Percentiles rank a stretch among this genome's conserved stretches.
phyloP scores from a whole-genome alignment of 805 yeast genomes.

The Sungouiella blattae region DNA sequence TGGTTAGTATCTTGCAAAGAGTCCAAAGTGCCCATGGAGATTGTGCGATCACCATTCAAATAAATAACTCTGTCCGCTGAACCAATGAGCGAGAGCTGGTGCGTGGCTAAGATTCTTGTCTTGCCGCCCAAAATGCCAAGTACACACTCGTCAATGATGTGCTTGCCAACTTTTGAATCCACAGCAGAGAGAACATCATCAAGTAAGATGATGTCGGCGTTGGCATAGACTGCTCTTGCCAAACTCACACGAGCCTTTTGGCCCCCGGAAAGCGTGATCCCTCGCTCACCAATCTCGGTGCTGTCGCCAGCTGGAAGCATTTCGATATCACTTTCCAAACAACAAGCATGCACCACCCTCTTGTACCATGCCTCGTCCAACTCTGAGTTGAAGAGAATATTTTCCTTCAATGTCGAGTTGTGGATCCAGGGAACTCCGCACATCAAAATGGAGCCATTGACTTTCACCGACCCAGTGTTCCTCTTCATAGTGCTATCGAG shows the following conservation, averaged over 20 bases:
- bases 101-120: slow-evolving; percentile 9
- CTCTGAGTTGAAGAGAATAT: slow-evolving; percentile 3
- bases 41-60: slow-evolving; percentile 2
- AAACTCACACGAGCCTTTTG: slow-evolving; percentile 10
- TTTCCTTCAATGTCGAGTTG: slow-evolving; percentile 6
- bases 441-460: slow-evolving; percentile 4
- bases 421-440: slow-evolving; percentile 11
- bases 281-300: slow-evolving; percentile 11
- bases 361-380: slow-evolving; percentile 6
- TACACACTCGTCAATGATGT: slow-evolving; percentile 6
- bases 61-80: slow-evolving; percentile 5
- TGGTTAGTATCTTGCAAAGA: slow-evolving; percentile 1
- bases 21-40: background rate
- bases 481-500: slow-evolving; percentile 4
- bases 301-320: slow-evolving; percentile 8
- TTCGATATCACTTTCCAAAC: slow-evolving; percentile 5
- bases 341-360: slow-evolving; percentile 4
- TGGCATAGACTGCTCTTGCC: slow-evolving; percentile 10
- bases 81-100: slow-evolving; percentile 7
- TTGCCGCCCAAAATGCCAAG: slow-evolving; percentile 3
- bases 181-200: slow-evolving; percentile 12
- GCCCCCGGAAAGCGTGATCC: slow-evolving; percentile 11
- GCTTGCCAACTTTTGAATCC: slow-evolving; percentile 8
- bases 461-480: slow-evolving; percentile 1
- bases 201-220: slow-evolving; percentile 3